Evolutionary conservation across 202 grass and related monocot genomes (phyloP).

Genomic region (Elaeis oleifera): DNA sequence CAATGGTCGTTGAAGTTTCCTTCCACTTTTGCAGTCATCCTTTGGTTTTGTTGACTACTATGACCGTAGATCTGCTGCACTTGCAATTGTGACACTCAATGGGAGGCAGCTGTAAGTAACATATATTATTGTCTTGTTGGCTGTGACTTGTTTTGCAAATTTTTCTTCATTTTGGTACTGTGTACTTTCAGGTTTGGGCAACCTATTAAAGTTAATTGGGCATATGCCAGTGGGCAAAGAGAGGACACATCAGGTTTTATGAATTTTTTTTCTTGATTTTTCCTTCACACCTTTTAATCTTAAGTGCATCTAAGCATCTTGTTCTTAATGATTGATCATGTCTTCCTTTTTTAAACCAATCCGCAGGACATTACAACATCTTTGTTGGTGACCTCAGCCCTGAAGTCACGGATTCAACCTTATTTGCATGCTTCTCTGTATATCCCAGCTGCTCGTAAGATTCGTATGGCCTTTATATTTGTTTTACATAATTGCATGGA

Average conservation of each 20-base stretch:
- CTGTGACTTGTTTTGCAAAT: neutral
- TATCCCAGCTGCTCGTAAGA: conserved; percentile 54
- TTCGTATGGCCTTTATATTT: neutral
- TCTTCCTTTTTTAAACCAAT: conserved; percentile 3
- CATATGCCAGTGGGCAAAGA: conserved; percentile 51
- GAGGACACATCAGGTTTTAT: conserved; percentile 45
- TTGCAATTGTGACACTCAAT: conserved; percentile 54
- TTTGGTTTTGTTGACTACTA: conserved; percentile 71
- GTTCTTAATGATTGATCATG: too few relatives aligned
- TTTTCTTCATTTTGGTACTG: neutral
- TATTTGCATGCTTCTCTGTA: conserved; percentile 49
- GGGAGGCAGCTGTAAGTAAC: conserved; percentile 45
- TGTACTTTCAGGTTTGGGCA: conserved; percentile 43
- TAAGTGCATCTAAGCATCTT: too few relatives aligned
- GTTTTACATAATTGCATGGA: neutral
- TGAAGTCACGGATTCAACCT: conserved; percentile 46
- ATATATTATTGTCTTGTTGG: neutral
- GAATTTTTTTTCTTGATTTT: too few relatives aligned
- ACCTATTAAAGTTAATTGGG: conserved; percentile 55
- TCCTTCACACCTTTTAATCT: too few relatives aligned
- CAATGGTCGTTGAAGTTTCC: neutral
- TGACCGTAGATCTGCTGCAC: conserved; percentile 45
- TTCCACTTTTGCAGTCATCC: conserved; percentile 38
- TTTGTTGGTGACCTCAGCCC: conserved; percentile 63
- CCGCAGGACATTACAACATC: conserved; percentile 46